These are phyloP conservation scores for Hibiscus tridactylites DNA, from an alignment of 345 rosid genomes.

Conservation along the genomic window DNA sequence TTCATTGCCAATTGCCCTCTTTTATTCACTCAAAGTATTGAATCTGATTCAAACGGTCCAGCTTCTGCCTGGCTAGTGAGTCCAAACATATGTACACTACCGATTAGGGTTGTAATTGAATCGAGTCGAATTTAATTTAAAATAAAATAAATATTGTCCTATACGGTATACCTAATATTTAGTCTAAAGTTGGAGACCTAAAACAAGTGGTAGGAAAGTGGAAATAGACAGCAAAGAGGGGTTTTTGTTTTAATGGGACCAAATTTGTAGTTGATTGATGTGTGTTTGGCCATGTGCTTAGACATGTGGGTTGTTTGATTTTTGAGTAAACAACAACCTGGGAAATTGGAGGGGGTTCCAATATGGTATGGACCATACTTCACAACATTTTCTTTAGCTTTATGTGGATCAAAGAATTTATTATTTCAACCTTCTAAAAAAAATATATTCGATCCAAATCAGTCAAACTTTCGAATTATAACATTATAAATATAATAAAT, in stretches of 20 bases:
- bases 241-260: background rate
- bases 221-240: background rate
- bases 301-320: background rate
- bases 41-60: too few species aligned
- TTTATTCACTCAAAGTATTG: too few species aligned
- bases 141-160: too few species aligned
- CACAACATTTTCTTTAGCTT: background rate
- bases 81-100: too few species aligned
- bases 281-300: background rate
- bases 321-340: background rate
- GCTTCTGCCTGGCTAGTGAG: too few species aligned
- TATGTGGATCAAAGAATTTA: background rate
- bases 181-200: background rate
- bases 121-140: too few species aligned
- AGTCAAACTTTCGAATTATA: too few species aligned
- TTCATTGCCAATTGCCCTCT: too few species aligned
- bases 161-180: too few species aligned
- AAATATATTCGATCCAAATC: background rate
- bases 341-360: background rate
- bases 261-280: background rate
- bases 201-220: background rate
- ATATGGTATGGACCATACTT: background rate
- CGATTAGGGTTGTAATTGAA: too few species aligned
- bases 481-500: too few species aligned
- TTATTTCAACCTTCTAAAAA: background rate